Conservation (phyloP, 345 rosid species). For the Arabis hirsuta region DNA sequence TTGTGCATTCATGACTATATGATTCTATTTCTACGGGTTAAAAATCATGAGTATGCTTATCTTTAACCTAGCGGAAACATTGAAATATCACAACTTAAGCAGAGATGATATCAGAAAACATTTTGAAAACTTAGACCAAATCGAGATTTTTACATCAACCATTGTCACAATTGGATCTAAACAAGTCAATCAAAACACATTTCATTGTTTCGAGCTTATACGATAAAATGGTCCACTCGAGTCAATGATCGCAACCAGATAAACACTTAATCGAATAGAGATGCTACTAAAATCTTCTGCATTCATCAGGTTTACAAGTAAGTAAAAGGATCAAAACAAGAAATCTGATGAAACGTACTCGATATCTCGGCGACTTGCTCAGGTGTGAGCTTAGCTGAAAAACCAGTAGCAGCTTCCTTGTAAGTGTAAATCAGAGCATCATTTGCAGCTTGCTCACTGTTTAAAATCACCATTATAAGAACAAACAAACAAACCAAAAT, state of each 20-base stretch:
- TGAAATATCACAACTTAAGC: neutral
- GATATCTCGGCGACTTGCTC: conserved; percentile 70
- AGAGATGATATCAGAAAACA: neutral
- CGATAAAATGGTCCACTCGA: neutral
- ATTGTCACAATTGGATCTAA: neutral
- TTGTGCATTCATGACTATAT: conserved; percentile 1
- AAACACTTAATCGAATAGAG: neutral
- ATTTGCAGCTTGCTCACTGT: conserved; percentile 82
- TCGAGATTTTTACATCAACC: neutral
- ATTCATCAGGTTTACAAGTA: neutral
- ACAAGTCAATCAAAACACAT: neutral
- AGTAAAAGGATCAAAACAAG: neutral
- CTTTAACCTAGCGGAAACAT: neutral
- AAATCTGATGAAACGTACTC: conserved; percentile 46
- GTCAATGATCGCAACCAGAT: neutral
- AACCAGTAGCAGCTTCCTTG: conserved; percentile 82
- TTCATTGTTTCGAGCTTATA: neutral
- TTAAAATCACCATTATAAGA: neutral
- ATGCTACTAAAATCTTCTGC: neutral
- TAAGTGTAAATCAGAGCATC: conserved; percentile 77
- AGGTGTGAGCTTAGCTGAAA: conserved; percentile 87
- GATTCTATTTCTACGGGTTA: neutral
- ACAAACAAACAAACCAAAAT: neutral
- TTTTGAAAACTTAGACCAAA: neutral
- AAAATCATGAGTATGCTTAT: neutral